These are phyloP conservation scores for Warburgia ugandensis DNA, from an alignment of 164 flowering plant species.

Conservation along the genomic window DNA sequence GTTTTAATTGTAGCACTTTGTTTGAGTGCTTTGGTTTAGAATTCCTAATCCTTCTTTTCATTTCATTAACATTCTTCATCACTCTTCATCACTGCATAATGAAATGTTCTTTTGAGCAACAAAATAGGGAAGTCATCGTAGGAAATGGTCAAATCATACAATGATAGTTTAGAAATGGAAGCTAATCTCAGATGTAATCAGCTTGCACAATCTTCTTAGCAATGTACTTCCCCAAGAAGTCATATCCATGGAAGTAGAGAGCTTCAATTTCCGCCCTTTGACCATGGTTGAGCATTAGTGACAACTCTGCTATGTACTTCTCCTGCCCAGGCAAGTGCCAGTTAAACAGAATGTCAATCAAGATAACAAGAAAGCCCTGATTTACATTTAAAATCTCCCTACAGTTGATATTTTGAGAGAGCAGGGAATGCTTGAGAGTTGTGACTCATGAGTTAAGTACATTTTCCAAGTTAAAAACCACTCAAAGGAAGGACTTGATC, in stretches of 20 bases:
- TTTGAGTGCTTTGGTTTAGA: too few species aligned
- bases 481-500: not conserved
- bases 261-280: slow-evolving; percentile 86
- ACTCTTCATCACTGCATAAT: too few species aligned
- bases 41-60: too few species aligned
- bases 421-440: not conserved
- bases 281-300: slow-evolving; percentile 55
- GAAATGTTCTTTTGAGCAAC: too few species aligned
- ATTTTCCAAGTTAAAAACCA: not conserved
- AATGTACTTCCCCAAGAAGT: slow-evolving; percentile 62
- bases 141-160: too few species aligned
- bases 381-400: not conserved
- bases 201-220: slow-evolving; percentile 70
- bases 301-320: slow-evolving; percentile 58
- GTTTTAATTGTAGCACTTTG: too few species aligned
- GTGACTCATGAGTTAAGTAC: not conserved
- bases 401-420: not conserved
- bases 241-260: slow-evolving; percentile 70
- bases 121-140: too few species aligned
- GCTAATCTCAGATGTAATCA: slow-evolving; percentile 53
- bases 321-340: slow-evolving; percentile 31
- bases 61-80: too few species aligned
- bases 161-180: too few species aligned
- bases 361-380: too few species aligned
- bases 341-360: slow-evolving; percentile 1